These are phyloP conservation scores for Amanita molliuscula DNA, from an alignment of 768 basidiomycete genomes.

Conservation along the genomic window DNA sequence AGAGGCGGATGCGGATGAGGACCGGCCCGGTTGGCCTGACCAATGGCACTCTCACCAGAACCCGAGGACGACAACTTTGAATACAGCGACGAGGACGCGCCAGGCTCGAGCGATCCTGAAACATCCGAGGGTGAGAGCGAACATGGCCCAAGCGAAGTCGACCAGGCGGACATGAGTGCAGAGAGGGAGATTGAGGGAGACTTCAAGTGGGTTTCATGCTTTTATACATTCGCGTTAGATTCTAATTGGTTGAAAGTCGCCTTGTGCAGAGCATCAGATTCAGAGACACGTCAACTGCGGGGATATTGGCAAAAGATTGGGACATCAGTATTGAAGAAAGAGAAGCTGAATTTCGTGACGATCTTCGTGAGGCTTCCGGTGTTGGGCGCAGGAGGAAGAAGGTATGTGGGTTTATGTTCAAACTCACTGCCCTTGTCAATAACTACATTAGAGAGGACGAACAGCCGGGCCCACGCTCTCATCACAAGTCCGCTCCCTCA, in stretches of 20 bases:
- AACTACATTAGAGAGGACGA: slow-evolving; percentile 29
- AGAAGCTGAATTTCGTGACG: slow-evolving; percentile 63
- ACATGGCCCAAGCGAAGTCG: slow-evolving; percentile 8
- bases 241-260: no score
- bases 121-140: no score
- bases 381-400: slow-evolving; percentile 48
- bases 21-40: no score
- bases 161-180: slow-evolving; percentile 18
- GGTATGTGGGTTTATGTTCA: slow-evolving; percentile 17
- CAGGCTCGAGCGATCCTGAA: slow-evolving; percentile 8
- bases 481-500: slow-evolving; percentile 58
- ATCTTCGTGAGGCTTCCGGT: slow-evolving; percentile 64
- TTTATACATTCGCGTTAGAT: no score
- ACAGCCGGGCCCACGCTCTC: slow-evolving; percentile 49
- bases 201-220: no score
- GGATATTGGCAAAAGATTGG: slow-evolving; percentile 76
- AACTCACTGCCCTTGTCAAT: neutral
- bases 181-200: slow-evolving; percentile 33
- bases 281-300: slow-evolving; percentile 32
- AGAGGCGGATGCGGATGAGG: no score
- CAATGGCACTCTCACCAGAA: no score
- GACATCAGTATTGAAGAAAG: slow-evolving; percentile 60
- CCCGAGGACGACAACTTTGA: no score
- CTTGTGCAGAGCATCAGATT: no score
- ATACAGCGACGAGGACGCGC: no score